Evolutionary conservation across 2,329 filamentous ascomycete genomes (phyloP).

Genomic region (Trichoderma atroviride): DNA sequence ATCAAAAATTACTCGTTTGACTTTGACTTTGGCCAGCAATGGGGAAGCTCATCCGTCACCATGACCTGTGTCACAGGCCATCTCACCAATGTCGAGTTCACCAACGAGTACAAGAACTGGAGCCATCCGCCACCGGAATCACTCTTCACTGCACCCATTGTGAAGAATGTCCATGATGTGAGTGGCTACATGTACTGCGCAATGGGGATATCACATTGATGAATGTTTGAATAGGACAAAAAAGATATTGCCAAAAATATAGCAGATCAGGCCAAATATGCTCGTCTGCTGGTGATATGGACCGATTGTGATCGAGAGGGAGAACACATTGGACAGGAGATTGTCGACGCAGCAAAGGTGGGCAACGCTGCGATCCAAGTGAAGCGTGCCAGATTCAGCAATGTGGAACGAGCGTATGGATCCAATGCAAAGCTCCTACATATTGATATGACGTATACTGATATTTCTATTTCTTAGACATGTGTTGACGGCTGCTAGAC

Average conservation of each 20-base stretch:
- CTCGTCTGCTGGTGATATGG: slow-evolving; percentile 89
- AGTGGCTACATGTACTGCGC: not conserved
- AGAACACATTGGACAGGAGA: slow-evolving; percentile 92
- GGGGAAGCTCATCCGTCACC: slow-evolving; percentile 80
- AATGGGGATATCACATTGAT: slow-evolving; percentile 25
- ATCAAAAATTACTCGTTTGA: slow-evolving; percentile 94
- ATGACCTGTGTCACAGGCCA: slow-evolving; percentile 96
- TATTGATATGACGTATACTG: not conserved
- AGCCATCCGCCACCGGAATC: slow-evolving; percentile 73
- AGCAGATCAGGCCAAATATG: slow-evolving; percentile 70
- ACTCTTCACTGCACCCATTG: slow-evolving; percentile 80
- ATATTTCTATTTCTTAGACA: slow-evolving; percentile 58
- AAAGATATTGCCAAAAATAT: slow-evolving; percentile 84
- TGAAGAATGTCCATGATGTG: slow-evolving; percentile 69
- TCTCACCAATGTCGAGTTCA: slow-evolving; percentile 79
- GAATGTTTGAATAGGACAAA: slow-evolving; percentile 63
- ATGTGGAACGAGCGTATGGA: slow-evolving; percentile 83
- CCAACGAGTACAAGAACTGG: slow-evolving; percentile 75
- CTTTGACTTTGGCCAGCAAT: slow-evolving; percentile 80
- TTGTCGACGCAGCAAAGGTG: slow-evolving; percentile 76
- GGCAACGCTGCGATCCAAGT: slow-evolving; percentile 75
- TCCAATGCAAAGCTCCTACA: no score
- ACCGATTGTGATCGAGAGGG: slow-evolving; percentile 98
- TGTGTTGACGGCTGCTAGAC: slow-evolving; percentile 78
- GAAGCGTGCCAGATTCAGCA: slow-evolving; percentile 89